Evolutionary conservation across 78 protist species (phyloP).

Genomic region (Pigoraptor vietnamica): DNA sequence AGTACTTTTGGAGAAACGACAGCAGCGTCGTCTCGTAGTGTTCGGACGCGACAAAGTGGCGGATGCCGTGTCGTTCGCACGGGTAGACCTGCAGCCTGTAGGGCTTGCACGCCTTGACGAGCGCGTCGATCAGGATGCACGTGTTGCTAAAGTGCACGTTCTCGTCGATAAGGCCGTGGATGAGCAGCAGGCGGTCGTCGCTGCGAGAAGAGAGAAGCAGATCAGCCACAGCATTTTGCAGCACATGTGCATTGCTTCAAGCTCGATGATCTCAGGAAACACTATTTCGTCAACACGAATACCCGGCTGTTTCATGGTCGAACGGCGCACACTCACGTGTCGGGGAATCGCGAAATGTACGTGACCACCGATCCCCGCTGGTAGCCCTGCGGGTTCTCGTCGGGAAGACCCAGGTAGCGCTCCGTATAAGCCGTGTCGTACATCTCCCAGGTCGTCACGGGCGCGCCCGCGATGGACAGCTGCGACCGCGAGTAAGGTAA

Average conservation of each 20-base stretch:
- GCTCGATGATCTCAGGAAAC: too few species aligned
- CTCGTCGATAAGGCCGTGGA: constrained; percentile 86
- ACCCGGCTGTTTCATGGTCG: too few species aligned
- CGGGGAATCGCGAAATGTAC: constrained; percentile 36
- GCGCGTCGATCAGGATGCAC: constrained; percentile 42
- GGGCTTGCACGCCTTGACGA: constrained; percentile 55
- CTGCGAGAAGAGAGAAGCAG: too few species aligned
- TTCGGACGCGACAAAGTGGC: neutral
- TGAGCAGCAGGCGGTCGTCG: constrained; percentile 46
- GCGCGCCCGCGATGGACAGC: constrained; percentile 85
- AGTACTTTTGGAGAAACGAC: neutral
- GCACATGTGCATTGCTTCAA: too few species aligned
- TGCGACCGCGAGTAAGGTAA: neutral
- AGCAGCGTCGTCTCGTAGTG: neutral
- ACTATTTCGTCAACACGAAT: too few species aligned
- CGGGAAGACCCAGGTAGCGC: constrained; percentile 77
- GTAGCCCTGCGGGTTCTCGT: constrained; percentile 52
- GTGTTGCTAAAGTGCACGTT: constrained; percentile 89
- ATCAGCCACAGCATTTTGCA: too few species aligned
- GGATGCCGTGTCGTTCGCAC: constrained; percentile 23
- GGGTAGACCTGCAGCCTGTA: constrained; percentile 52
- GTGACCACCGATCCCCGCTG: constrained; percentile 9
- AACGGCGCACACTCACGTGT: neutral
- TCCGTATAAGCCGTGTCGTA: constrained; percentile 92
- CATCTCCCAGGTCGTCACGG: constrained; percentile 84